Conservation (phyloP, 768 basidiomycete species). For the Vararia minispora region DNA sequence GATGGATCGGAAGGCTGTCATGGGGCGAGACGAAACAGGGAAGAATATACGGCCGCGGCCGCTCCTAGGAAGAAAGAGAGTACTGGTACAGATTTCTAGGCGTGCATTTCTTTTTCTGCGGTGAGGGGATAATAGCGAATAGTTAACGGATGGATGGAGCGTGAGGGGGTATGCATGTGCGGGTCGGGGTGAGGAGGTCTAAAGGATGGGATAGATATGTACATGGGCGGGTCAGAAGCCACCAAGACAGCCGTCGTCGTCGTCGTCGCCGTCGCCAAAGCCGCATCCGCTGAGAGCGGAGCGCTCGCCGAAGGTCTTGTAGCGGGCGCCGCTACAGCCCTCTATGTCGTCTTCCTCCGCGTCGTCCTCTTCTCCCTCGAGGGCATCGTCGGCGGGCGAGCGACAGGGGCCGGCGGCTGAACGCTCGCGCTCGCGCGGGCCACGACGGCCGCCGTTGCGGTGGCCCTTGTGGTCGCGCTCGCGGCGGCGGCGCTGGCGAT, state of each 20-base stretch:
- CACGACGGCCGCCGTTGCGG: constrained; percentile 7
- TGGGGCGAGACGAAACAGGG: too few relatives aligned
- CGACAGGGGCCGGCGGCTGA: neutral
- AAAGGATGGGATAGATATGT: too few relatives aligned
- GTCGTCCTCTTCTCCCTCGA: constrained; percentile 11
- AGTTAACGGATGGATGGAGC: too few relatives aligned
- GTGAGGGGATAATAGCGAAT: too few relatives aligned
- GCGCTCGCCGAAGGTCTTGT: constrained; percentile 8
- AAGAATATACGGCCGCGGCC: too few relatives aligned
- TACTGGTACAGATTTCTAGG: too few relatives aligned
- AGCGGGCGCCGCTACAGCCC: constrained; percentile 2
- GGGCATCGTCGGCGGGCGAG: constrained; percentile 6
- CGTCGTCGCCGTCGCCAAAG: constrained; percentile 8
- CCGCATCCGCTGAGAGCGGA: constrained; percentile 10
- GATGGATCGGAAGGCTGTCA: too few relatives aligned
- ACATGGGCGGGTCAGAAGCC: too few relatives aligned
- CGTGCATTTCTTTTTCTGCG: too few relatives aligned
- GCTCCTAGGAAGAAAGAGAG: too few relatives aligned
- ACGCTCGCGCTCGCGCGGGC: constrained; percentile 6
- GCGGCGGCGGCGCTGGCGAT: constrained; percentile 13
- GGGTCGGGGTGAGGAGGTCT: too few relatives aligned
- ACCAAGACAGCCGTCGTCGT: constrained; percentile 13
- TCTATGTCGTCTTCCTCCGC: constrained; percentile 8
- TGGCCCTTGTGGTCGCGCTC: constrained; percentile 9
- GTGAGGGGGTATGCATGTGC: too few relatives aligned